Percentiles rank a stretch among this genome's conserved stretches.
These are phyloP conservation scores for Scleromitrula shiraiana DNA, from an alignment of 2,329 filamentous ascomycete genomes.

Conservation along the genomic window DNA sequence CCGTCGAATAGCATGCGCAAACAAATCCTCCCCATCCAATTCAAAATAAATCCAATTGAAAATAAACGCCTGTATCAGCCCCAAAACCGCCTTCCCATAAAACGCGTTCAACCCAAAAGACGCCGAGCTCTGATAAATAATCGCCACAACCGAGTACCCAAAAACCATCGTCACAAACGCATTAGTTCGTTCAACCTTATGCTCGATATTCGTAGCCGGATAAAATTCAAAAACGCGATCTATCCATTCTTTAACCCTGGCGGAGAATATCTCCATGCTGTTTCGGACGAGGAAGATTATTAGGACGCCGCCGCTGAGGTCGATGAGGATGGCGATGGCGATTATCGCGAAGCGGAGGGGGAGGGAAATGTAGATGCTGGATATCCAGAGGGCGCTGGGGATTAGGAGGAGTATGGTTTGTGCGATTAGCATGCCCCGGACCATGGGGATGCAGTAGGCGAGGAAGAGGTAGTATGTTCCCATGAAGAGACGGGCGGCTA, in stretches of 20 bases:
- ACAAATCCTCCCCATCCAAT: slow-evolving; percentile 46
- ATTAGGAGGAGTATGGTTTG: slow-evolving; percentile 38
- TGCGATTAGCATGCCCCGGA: slow-evolving; percentile 46
- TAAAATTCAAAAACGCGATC: slow-evolving; percentile 46
- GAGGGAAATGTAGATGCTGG: slow-evolving; percentile 47
- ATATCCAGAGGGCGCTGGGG: slow-evolving; percentile 50
- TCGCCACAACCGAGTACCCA: slow-evolving; percentile 54
- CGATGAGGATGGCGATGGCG: slow-evolving; percentile 46
- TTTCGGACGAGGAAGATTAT: slow-evolving; percentile 37
- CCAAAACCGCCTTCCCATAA: slow-evolving; percentile 54
- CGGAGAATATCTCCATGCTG: slow-evolving; percentile 25
- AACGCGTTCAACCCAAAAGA: slow-evolving; percentile 47
- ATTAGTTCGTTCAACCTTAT: slow-evolving; percentile 55
- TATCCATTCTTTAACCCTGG: slow-evolving; percentile 13
- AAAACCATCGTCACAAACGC: slow-evolving; percentile 59
- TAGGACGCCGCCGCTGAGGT: slow-evolving; percentile 41
- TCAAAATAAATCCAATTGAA: slow-evolving; percentile 61
- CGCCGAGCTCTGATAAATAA: slow-evolving; percentile 50
- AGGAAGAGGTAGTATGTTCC: slow-evolving; percentile 41
- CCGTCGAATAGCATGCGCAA: slow-evolving; percentile 53
- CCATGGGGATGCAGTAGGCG: slow-evolving; percentile 46
- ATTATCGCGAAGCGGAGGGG: slow-evolving; percentile 48
- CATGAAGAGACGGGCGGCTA: slow-evolving; percentile 48
- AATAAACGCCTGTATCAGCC: slow-evolving; percentile 48
- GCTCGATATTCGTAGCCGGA: slow-evolving; percentile 57